Evolutionary conservation across 2,329 filamentous ascomycete species (phyloP), one percentile per base, ranked within the genome.

Genomic region (Chrysosporium keratinophilum): DNA sequence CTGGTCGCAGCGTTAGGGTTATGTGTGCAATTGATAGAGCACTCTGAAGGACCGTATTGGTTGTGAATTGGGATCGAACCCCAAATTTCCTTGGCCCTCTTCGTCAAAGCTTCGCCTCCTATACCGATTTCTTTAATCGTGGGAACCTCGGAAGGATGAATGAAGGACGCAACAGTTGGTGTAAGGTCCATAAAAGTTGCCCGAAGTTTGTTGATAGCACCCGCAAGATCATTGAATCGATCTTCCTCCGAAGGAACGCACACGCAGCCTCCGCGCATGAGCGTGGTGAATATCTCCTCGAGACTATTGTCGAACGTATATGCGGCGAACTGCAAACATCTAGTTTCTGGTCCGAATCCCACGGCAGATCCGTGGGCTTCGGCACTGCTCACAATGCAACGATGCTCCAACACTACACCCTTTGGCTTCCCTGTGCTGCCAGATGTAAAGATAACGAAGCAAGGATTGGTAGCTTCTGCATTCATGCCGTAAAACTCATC

Each of bases 401-500:
- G 66, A 69, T 95, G 88, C 1, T 80, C 84, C 20, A 94, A 74
- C 76, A 86, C 83, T 12, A 94, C 88, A 4, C 88, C 88, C 68
- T 95, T 95, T 1, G 88, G 88, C 49, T 87, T 72, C 0, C 89
- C 88, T 0, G 89, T 95, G 0, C 88, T 95, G 7, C 89, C 89
- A 7, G 83, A 87, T 50, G 82, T 87, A 67, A 93, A 94, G 0
- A 91, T 85, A 47, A 94, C 69, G 62, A 89, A 93, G 0, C 86
- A 84, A 23, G 88, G 66, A 63, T 91, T 86, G 57, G 87, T 83
- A 44, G 87, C 70, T 61, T 87, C 83, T 60, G 80, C 74, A 5
- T 80, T 77, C 2, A 74, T 46, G 31, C 34, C 34, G 19, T 23
- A n/a, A 44, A 48, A 50, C 3, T 49, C 54, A 12, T 53, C 35